Evolutionary conservation across 1,139 yeast genomes (phyloP).

Genomic region (Maudiozyma humilis): DNA sequence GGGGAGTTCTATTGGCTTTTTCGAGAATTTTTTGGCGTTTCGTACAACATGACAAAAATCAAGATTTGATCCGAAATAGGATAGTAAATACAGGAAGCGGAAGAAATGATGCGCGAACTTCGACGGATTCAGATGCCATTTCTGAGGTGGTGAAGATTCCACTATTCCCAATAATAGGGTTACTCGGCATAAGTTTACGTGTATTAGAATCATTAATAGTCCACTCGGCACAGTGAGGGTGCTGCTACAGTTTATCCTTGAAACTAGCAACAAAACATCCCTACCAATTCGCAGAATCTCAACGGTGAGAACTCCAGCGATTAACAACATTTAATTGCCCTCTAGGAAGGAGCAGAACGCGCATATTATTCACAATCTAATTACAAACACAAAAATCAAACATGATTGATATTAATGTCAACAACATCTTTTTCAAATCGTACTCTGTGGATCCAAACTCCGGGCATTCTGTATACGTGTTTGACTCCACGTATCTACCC

Average conservation of each 20-base stretch:
- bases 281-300: too few relatives aligned
- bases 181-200: too few relatives aligned
- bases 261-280: too few relatives aligned
- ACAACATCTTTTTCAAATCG: conserved; percentile 51
- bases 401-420: conserved; percentile 33
- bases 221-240: too few relatives aligned
- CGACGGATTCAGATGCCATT: not conserved
- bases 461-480: conserved; percentile 56
- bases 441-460: conserved; percentile 53
- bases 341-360: too few relatives aligned
- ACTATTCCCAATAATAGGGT: too few relatives aligned
- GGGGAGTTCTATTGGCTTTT: conserved; percentile 31
- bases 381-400: too few relatives aligned
- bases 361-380: too few relatives aligned
- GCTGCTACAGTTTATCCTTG: too few relatives aligned
- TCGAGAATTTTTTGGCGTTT: conserved; percentile 5
- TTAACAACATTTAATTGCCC: too few relatives aligned
- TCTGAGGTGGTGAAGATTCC: not conserved
- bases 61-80: not conserved
- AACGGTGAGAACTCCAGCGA: too few relatives aligned
- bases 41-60: not conserved
- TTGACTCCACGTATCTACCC: conserved; percentile 72
- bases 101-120: not conserved
- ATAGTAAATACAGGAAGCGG: not conserved
- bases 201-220: too few relatives aligned